Base-by-base conservation (phyloP, 768 basidiomycete species). In the Mrakia blollopis region DNA sequence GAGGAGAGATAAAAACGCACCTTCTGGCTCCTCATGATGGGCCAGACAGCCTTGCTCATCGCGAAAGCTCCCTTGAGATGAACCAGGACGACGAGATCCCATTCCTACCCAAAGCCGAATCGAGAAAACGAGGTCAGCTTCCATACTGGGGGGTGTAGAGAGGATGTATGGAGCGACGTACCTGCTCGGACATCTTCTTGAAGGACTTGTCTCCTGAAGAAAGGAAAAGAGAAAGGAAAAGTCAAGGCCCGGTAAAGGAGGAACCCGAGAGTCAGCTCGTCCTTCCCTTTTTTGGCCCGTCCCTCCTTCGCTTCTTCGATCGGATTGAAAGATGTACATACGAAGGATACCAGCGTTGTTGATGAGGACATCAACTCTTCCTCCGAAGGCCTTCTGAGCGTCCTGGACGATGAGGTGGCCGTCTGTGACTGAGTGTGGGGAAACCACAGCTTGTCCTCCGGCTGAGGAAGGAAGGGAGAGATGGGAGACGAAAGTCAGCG, bases 21-120 rank as follows among this genome's bases (percentile, higher is more conserved):
- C 80, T 84, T 83, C 68, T 84, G 84, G 63, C 80, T 76, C 39
- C 94, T 88, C 87, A 99, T 96, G 81, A 92, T 85, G 18, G 94
- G 93, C 97, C 97, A 99, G 47, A 89, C 94, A 54, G 97, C 95
- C 83, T 94, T 96, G 47, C 92, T 91, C 83, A 93, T 94, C 10
- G 93, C 86, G 83, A 89, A 98, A 0, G 96, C 91, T 60, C 94
- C 96, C 85, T 96, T 98, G 79, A 99, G 84, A 82, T 98, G 97
- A 21, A 98, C 94, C 32, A 91, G 88, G 71, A 89, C 88, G 73
- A 98, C 87, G 78, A 92, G 89, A 80, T 97, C 94, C 88, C 92
- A 96, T 80, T 98, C 95, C 81, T 85, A 80, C 30, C 23, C 30
- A 30, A n/a, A 28, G 3, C n/a, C 41, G 35, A 21, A 23, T 14